Evolutionary conservation across 257 asterid genomes (phyloP).

Genomic region (Primulina huaijiensis): DNA sequence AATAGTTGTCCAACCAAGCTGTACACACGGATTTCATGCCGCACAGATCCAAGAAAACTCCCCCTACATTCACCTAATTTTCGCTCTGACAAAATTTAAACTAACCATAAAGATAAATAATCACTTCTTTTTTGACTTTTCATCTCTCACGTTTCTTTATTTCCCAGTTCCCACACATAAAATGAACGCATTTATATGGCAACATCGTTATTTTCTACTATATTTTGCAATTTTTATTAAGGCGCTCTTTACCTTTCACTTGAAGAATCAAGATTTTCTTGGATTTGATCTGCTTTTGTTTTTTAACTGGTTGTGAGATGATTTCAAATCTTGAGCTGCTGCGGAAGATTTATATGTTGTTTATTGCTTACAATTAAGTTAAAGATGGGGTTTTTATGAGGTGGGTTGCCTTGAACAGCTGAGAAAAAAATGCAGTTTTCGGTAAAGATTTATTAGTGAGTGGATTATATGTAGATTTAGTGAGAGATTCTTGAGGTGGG

Average conservation of each 20-base stretch:
- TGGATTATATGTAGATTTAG: slow-evolving; percentile 19
- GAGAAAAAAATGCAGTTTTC: slow-evolving; percentile 22
- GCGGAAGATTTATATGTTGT: slow-evolving; percentile 43
- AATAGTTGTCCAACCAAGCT: not conserved
- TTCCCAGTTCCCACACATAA: slow-evolving; percentile 30
- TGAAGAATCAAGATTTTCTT: slow-evolving; percentile 55
- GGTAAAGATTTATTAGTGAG: slow-evolving; percentile 26
- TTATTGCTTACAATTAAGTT: slow-evolving; percentile 35
- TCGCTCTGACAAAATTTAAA: slow-evolving; percentile 28
- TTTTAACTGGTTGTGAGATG: slow-evolving; percentile 33
- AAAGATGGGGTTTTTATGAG: slow-evolving; percentile 54
- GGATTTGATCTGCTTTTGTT: slow-evolving; percentile 73
- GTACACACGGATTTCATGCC: slow-evolving; percentile 3
- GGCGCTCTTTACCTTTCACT: slow-evolving; percentile 41
- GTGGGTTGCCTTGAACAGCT: slow-evolving; percentile 42
- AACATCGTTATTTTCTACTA: slow-evolving; percentile 20
- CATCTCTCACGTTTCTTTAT: slow-evolving; percentile 31
- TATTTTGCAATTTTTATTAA: slow-evolving; percentile 26
- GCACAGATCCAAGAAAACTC: slow-evolving; percentile 17
- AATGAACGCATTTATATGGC: slow-evolving; percentile 31
- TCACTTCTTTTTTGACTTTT: slow-evolving; percentile 37
- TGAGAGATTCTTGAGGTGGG: slow-evolving; percentile 13
- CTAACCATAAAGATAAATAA: slow-evolving; percentile 25
- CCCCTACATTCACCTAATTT: slow-evolving; percentile 28
- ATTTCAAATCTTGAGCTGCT: slow-evolving; percentile 44